Evolutionary conservation across 768 basidiomycete species (phyloP).

Genomic region (Tremella yokohamensis): DNA sequence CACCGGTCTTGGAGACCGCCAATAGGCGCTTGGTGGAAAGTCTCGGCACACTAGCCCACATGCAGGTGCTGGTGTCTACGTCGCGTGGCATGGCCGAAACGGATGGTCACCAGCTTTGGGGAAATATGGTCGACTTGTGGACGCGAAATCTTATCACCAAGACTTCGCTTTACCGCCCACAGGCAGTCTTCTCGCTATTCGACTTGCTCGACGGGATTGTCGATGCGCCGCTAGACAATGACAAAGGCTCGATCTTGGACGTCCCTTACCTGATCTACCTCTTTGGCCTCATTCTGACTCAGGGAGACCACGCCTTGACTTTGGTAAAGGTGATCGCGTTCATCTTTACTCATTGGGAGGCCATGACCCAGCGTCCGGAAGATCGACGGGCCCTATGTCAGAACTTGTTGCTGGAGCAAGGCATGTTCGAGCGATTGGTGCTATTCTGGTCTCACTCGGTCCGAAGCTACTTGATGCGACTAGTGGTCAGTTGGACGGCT

Average conservation of each 20-base stretch:
- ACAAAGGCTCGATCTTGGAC: conserved; percentile 46
- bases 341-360: conserved; percentile 54
- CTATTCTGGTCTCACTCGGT: conserved; percentile 52
- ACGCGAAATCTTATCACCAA: conserved; percentile 50
- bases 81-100: conserved; percentile 33
- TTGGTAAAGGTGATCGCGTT: conserved; percentile 53
- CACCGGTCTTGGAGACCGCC: conserved; percentile 54
- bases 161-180: conserved; percentile 53
- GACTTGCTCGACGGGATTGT: conserved; percentile 54
- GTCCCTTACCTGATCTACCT: conserved; percentile 51
- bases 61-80: conserved; percentile 40
- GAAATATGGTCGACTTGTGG: conserved; percentile 52
- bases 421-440: conserved; percentile 52
- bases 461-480: conserved; percentile 49
- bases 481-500: conserved; percentile 49
- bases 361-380: conserved; percentile 41
- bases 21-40: conserved; percentile 53
- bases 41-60: conserved; percentile 49
- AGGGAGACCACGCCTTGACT: conserved; percentile 54
- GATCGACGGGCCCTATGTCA: conserved; percentile 52
- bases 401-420: conserved; percentile 50
- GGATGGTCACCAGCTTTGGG: conserved; percentile 49
- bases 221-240: conserved; percentile 45
- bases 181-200: conserved; percentile 54
- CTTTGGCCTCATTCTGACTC: conserved; percentile 49